These are phyloP conservation scores for Saturnispora kantuleensis DNA, from an alignment of 805 yeast species.

Conservation along the genomic window DNA sequence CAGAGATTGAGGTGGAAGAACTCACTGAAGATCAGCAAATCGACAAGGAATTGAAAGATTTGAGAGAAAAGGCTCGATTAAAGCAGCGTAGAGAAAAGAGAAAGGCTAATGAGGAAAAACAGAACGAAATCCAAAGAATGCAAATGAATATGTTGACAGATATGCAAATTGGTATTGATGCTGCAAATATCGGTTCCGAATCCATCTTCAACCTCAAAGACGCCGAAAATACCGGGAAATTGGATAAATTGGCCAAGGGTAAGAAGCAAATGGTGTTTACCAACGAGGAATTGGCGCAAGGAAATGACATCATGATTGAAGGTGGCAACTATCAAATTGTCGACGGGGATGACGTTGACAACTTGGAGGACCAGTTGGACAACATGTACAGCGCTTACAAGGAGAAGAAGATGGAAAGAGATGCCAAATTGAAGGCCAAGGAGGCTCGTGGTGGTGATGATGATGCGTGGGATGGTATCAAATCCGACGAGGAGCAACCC, in stretches of 20 bases:
- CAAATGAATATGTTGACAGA: constrained; percentile 96
- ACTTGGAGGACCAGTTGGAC: constrained; percentile 74
- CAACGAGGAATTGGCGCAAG: constrained; percentile 33
- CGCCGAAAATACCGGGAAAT: constrained; percentile 83
- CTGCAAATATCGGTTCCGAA: constrained; percentile 70
- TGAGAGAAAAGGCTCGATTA: constrained; percentile 61
- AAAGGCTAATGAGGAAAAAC: constrained; percentile 70
- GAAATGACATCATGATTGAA: constrained; percentile 37
- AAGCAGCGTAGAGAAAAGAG: constrained; percentile 74
- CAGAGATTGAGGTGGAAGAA: constrained; percentile 55
- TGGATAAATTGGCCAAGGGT: constrained; percentile 67
- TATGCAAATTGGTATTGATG: constrained; percentile 87
- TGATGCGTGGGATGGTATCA: constrained; percentile 68
- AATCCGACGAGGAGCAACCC: constrained; percentile 32
- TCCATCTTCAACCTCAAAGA: constrained; percentile 70
- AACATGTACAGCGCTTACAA: constrained; percentile 70
- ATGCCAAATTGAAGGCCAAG: constrained; percentile 61
- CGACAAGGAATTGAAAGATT: constrained; percentile 70
- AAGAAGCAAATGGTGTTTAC: constrained; percentile 55
- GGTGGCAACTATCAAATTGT: constrained; percentile 9
- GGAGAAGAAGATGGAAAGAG: constrained; percentile 54
- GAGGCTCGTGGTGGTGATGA: constrained; percentile 65
- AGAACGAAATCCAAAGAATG: constrained; percentile 80
- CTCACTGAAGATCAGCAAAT: constrained; percentile 84
- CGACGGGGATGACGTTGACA: constrained; percentile 47